Evolutionary conservation across 441 rosid genomes (phyloP), one percentile per base, ranked within the genome.

Genomic region (Erysimum cheiri): DNA sequence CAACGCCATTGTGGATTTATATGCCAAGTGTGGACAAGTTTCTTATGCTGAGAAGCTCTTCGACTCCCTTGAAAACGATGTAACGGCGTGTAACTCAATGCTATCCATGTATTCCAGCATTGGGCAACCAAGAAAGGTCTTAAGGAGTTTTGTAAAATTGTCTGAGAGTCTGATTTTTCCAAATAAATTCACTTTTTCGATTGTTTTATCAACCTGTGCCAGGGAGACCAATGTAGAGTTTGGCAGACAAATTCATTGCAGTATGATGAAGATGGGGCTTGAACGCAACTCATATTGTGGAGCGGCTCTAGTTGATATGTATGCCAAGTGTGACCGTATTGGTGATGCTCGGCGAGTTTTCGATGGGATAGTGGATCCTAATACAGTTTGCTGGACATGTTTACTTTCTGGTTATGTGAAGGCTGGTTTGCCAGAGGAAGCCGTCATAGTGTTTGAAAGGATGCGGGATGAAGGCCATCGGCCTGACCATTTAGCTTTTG

Each of bases 361-460:
- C 72, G 90, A 89, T 79, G 83, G 75, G 71, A 75, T 87, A 26
- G 47, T 75, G 47, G 75, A 79, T 46, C 82, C 84, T 66, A 96
- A 91, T 81, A 82, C 84, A 0, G 89, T 93, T 84, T 85, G 90
- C 59, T 88, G 96, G 97, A 91, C 98, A 8, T 85, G 97, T 6
- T 77, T 93, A 87, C 77, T 89, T 53, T 81, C 94, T 17, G 98
- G 97, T 19, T 93, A 89, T 79, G 80, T 85, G 71, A 83, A 83
- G 71, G 86, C 69, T 65, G 88, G 87, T 69, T 77, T 85, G 56
- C 90, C 87, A 17, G 86, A 82, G 78, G 89, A 85, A 57, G 98
- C 97, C 1, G 69, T 88, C 29, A 58, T 66, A 33, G 75, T 93
- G 37, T 88, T 85, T 74, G 78, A 88, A 33, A 71, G 67, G 79